Base-by-base conservation (phyloP, 148 eudicot species). In the Cornus controversa region DNA sequence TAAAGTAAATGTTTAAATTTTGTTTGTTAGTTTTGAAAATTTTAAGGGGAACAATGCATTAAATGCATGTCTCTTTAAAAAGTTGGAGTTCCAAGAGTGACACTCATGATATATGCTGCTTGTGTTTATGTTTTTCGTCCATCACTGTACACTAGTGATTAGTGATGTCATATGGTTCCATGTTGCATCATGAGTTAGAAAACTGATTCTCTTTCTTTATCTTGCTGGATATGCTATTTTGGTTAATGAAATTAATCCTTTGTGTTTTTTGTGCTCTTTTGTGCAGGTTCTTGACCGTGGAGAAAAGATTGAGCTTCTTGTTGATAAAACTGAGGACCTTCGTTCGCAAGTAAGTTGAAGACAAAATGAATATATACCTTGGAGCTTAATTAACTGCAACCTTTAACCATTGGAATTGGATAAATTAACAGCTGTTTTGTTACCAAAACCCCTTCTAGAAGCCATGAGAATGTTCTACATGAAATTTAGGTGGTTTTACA, bases 221-320 rank as follows among this genome's bases (percentile, higher is more conserved):
- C 24, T 10, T 64, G 77, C 69, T 75, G 28, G 63, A 65, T 40
- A 16, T 64, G 14, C 26, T 2, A 26, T 37, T 75, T 75, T n/a
- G 50, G 70, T 75, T 66, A 36, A 66, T 8, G 37, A 26, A 66
- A 75, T 66, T 26, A 18, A 20, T 75, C 14, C 5, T 6, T 31
- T 2, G 45, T 40, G 10, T 9, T 40, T 40, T 6, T 40, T 6
- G 5, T 40, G 45, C 45, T 40, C 45, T 54, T 22, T 24, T 66
- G 24, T 75, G 65, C 65, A 80, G 82, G 82, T 80, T 62, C 82
- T 80, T 62, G 82, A 80, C 54, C 82, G 82, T 75, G 82, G 82
- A 80, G 82, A 80, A 60, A 80, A 80, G 78, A 80, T 80, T 69
- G 82, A 80, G 78, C 74, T 80, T 53, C 75, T 80, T 64, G 82